Percentiles rank a stretch among this genome's conserved stretches.
Conservation (phyloP, 2,329 filamentous ascomycete species). For the Ramularia endophylla region DNA sequence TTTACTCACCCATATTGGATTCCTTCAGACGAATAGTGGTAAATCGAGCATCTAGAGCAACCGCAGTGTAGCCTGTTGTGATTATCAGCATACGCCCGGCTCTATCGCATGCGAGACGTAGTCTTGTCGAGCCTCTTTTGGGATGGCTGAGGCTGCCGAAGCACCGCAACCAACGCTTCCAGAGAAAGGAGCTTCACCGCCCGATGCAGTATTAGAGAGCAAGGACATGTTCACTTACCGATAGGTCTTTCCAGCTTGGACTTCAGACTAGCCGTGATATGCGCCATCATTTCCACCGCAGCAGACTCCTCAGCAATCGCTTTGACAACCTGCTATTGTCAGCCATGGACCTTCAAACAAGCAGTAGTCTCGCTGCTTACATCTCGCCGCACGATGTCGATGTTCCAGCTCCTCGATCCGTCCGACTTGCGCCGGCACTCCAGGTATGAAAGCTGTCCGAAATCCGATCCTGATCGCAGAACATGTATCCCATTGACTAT, state of each 20-base stretch:
- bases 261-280: constrained; percentile 66
- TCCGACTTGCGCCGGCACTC: constrained; percentile 59
- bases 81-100: no score
- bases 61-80: constrained; percentile 66
- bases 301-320: constrained; percentile 58
- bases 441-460: constrained; percentile 86
- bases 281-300: constrained; percentile 58
- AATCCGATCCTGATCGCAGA: constrained; percentile 82
- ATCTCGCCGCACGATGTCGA: constrained; percentile 33
- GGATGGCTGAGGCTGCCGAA: no score
- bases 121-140: no score
- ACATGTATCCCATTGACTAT: constrained; percentile 75
- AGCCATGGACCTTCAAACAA: constrained; percentile 56
- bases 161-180: no score
- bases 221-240: constrained; percentile 28
- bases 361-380: not conserved
- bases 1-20: constrained; percentile 60
- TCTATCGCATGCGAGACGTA: no score
- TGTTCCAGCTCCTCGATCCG: constrained; percentile 59
- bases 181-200: no score
- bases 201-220: no score
- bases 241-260: constrained; percentile 74
- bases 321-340: constrained; percentile 58
- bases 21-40: constrained; percentile 71
- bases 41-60: constrained; percentile 79